Conservation (phyloP, 116 monocot species). For the Phalaenopsis hybrid region DNA sequence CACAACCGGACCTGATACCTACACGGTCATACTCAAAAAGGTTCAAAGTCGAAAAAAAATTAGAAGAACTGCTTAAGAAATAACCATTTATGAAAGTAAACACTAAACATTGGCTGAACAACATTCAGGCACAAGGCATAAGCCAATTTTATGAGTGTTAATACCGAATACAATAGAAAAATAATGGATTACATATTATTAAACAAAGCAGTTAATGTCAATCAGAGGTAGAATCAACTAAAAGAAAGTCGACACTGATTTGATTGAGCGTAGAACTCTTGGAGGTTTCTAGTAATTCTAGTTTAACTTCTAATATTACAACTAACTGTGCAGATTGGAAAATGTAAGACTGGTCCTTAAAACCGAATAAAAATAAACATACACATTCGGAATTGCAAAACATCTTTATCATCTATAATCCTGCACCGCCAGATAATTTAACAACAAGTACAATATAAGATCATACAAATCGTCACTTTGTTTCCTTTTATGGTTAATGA, state of each 20-base stretch:
- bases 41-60: not conserved
- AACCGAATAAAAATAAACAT: no score
- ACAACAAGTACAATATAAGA: not conserved
- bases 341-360: no score
- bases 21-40: not conserved
- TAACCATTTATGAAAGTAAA: not conserved
- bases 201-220: not conserved
- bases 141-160: not conserved
- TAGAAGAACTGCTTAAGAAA: not conserved
- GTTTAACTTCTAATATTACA: no score
- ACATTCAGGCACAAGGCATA: not conserved
- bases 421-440: no score
- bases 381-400: no score
- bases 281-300: not conserved
- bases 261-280: not conserved
- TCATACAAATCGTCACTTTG: not conserved
- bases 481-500: not conserved
- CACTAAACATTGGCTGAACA: not conserved
- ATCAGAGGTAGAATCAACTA: not conserved
- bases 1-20: slow-evolving; percentile 98
- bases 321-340: no score
- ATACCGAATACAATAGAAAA: not conserved
- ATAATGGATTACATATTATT: not conserved
- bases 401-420: no score
- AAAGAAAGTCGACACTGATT: not conserved